Conservation (phyloP, 2,329 filamentous ascomycete genomes). For the Claviceps sorghi region DNA sequence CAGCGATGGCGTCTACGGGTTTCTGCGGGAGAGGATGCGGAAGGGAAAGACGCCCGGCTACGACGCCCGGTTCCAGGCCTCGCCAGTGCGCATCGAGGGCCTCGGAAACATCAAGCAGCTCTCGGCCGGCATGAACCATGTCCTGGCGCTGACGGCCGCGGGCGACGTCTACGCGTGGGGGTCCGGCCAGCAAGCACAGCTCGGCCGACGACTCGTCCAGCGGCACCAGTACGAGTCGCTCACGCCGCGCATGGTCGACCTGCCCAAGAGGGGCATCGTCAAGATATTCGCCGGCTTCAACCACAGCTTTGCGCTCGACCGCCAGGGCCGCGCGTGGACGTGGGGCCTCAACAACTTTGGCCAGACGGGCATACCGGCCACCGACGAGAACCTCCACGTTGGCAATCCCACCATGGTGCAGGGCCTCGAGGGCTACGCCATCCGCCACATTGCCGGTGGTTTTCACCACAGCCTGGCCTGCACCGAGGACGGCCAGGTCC, state of each 20-base stretch:
- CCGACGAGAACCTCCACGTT: slow-evolving; percentile 37
- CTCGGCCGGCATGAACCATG: slow-evolving; percentile 49
- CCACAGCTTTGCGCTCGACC: slow-evolving; percentile 55
- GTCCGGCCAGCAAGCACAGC: slow-evolving; percentile 29
- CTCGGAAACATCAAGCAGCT: slow-evolving; percentile 46
- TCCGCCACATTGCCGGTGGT: slow-evolving; percentile 41
- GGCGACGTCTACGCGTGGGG: slow-evolving; percentile 20
- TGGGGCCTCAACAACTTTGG: slow-evolving; percentile 63
- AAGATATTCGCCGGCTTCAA: slow-evolving; percentile 43
- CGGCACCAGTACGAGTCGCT: slow-evolving; percentile 34
- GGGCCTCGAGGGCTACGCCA: slow-evolving; percentile 35
- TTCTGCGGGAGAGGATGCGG: slow-evolving; percentile 11
- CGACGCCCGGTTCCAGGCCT: slow-evolving; percentile 7
- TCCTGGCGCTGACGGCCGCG: slow-evolving; percentile 44
- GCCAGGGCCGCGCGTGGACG: slow-evolving; percentile 46
- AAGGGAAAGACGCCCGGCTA: slow-evolving; percentile 22
- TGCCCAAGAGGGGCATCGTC: slow-evolving; percentile 19
- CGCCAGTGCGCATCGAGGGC: slow-evolving; percentile 33
- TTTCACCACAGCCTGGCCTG: slow-evolving; percentile 24
- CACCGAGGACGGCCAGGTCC: slow-evolving; percentile 25
- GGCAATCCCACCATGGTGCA: slow-evolving; percentile 23
- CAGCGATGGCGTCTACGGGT: slow-evolving; percentile 7
- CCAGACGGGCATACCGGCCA: slow-evolving; percentile 43
- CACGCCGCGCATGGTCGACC: slow-evolving; percentile 22
- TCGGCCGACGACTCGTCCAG: slow-evolving; percentile 33